Conservation (phyloP, 148 eudicot species). For the Fagopyrum esculentum region DNA sequence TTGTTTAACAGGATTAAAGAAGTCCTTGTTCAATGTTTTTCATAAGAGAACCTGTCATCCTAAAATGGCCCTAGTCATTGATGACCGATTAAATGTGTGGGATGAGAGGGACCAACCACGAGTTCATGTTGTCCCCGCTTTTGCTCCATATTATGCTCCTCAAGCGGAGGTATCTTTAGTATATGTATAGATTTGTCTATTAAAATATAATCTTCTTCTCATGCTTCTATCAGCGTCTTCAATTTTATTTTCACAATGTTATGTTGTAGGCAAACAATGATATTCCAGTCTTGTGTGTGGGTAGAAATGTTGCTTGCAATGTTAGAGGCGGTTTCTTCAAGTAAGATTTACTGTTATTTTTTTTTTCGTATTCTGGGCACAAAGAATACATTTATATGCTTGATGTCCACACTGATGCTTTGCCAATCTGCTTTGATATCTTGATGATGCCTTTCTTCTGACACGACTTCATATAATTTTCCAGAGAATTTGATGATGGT, state of each 20-base stretch:
- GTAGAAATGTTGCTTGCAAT: constrained; percentile 95
- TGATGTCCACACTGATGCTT: neutral
- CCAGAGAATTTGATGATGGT: constrained; percentile 92
- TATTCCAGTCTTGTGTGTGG: constrained; percentile 89
- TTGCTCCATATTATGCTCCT: constrained; percentile 99
- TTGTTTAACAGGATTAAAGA: constrained; percentile 49
- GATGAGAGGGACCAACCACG: constrained; percentile 96
- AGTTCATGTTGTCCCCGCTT: constrained; percentile 98
- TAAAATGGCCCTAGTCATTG: constrained; percentile 96
- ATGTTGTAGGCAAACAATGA: constrained; percentile 28
- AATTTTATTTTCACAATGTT: neutral
- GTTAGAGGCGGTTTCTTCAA: constrained; percentile 98
- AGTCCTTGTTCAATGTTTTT: constrained; percentile 89
- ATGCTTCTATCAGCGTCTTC: constrained; percentile 4
- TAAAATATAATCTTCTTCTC: neutral
- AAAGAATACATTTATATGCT: neutral
- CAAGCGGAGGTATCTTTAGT: constrained; percentile 73
- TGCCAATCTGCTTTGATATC: neutral
- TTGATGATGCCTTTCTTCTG: neutral
- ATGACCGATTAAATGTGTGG: constrained; percentile 97
- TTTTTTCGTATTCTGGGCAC: neutral
- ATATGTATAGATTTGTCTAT: neutral
- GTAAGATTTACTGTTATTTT: constrained; percentile 36
- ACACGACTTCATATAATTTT: constrained; percentile 15
- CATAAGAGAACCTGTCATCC: constrained; percentile 89